phyloP scores from a whole-genome alignment of 1,284 basidiomycete species.

The Pisolithus thermaeus region DNA sequence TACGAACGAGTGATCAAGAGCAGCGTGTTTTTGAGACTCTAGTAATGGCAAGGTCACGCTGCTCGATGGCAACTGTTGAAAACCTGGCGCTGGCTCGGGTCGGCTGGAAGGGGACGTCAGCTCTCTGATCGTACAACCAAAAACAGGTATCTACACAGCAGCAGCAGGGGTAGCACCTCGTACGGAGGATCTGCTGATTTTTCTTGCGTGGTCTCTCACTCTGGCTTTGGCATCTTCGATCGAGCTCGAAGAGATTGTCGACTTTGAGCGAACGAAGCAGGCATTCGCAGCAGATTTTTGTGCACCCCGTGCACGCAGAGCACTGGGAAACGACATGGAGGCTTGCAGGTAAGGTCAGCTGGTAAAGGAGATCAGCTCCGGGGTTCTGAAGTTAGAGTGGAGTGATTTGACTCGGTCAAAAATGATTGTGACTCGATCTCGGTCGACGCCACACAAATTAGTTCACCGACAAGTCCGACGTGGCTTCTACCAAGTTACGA shows the following conservation, averaged over 20 bases:
- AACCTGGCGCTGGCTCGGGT: constrained; percentile 57
- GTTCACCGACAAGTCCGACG: too few relatives aligned
- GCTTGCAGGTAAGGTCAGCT: background rate
- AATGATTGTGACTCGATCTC: too few relatives aligned
- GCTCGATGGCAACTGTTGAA: constrained; percentile 59
- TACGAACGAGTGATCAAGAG: constrained; percentile 77
- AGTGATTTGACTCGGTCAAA: background rate
- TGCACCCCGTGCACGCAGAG: constrained; percentile 41
- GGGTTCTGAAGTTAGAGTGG: background rate
- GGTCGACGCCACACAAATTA: too few relatives aligned
- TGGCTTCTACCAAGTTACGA: too few relatives aligned
- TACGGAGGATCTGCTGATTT: constrained; percentile 64
- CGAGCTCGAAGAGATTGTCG: constrained; percentile 44
- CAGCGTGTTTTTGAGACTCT: constrained; percentile 42
- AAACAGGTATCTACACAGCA: constrained; percentile 39
- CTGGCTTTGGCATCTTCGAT: constrained; percentile 68
- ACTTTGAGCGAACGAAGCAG: constrained; percentile 46
- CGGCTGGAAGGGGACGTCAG: constrained; percentile 39
- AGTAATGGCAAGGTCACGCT: constrained; percentile 41
- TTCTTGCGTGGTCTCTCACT: constrained; percentile 60
- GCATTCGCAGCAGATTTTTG: constrained; percentile 36
- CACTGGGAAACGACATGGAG: constrained; percentile 28
- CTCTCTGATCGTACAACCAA: constrained; percentile 3
- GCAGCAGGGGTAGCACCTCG: constrained; percentile 52
- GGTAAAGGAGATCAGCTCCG: background rate